Percentiles rank a stretch among this genome's conserved stretches.
These are phyloP conservation scores for Bipolaris gigantea DNA, from an alignment of 2,329 filamentous ascomycete genomes.

Conservation along the genomic window DNA sequence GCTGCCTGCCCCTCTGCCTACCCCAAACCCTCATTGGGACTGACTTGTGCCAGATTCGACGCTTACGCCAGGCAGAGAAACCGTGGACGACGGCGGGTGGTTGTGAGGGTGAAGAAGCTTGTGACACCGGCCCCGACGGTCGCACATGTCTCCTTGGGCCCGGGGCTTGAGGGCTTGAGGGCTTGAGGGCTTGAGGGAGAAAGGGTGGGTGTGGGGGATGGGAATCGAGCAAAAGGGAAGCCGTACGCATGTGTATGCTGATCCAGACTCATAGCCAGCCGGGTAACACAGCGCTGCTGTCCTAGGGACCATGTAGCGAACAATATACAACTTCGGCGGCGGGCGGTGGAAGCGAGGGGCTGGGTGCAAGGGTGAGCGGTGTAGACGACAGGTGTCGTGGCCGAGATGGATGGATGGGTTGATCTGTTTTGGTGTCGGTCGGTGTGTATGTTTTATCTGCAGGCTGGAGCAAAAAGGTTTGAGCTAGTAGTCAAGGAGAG, in stretches of 20 bases:
- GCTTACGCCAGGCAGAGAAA: conserved; percentile 30
- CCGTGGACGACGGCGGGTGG: conserved; percentile 13
- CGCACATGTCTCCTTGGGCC: conserved; percentile 8
- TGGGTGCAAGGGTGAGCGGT: background rate
- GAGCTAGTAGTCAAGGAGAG: conserved; percentile 26
- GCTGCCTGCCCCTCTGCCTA: conserved; percentile 43
- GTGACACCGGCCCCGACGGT: conserved; percentile 17
- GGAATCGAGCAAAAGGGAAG: conserved; percentile 18
- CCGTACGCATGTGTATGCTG: conserved; percentile 48
- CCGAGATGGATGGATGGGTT: conserved; percentile 18
- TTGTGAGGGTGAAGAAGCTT: conserved; percentile 16
- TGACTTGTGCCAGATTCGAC: conserved; percentile 19
- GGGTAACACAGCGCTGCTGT: conserved; percentile 30
- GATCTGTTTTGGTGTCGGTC: conserved; percentile 23
- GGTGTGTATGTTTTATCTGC: conserved; percentile 7
- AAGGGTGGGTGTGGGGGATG: background rate
- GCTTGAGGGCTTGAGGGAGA: conserved; percentile 5
- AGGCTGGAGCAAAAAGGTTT: conserved; percentile 26
- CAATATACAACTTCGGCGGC: conserved; percentile 23
- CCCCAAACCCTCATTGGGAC: conserved; percentile 27
- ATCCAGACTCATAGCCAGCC: conserved; percentile 48
- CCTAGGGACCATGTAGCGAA: conserved; percentile 38
- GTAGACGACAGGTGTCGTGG: background rate
- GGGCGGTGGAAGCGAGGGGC: conserved; percentile 17
- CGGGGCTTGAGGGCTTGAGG: conserved; percentile 6